phyloP scores from a whole-genome alignment of 495 filamentous ascomycete species.

The Aspergillus sparsus region DNA sequence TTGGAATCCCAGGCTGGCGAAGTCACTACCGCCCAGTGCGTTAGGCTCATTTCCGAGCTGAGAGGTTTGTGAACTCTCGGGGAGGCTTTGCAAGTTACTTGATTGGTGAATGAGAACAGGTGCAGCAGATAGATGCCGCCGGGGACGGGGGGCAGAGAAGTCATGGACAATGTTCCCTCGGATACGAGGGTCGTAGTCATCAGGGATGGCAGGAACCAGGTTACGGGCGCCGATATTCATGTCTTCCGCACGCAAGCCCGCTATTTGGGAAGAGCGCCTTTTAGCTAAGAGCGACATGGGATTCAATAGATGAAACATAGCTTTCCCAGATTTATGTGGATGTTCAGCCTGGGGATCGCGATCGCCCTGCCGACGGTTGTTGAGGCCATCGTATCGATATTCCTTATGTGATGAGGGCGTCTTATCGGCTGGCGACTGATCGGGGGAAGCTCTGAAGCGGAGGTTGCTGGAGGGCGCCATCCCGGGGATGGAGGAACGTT shows the following conservation, averaged over 20 bases:
- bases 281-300: conserved; percentile 65
- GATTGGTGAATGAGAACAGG: conserved; percentile 25
- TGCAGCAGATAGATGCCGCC: conserved; percentile 51
- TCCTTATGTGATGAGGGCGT: conserved; percentile 30
- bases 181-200: conserved; percentile 83
- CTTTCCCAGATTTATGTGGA: conserved; percentile 52
- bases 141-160: conserved; percentile 80
- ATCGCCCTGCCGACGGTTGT: conserved; percentile 32
- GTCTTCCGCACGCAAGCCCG: conserved; percentile 46
- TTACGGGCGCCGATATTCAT: conserved; percentile 49
- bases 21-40: background rate
- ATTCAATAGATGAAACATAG: conserved; percentile 67
- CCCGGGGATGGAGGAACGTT: conserved; percentile 34
- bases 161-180: conserved; percentile 84
- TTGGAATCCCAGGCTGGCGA: background rate
- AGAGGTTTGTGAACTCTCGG: conserved; percentile 19
- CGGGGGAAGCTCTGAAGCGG: conserved; percentile 40
- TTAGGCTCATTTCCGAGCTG: conserved; percentile 3
- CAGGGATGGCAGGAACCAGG: conserved; percentile 61
- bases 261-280: conserved; percentile 55
- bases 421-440: conserved; percentile 35
- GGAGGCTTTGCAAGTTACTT: conserved; percentile 13
- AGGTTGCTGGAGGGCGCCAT: conserved; percentile 33
- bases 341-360: conserved; percentile 36
- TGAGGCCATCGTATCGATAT: conserved; percentile 26